Evolutionary conservation across 805 yeast genomes (phyloP).

Genomic region (Yamadazyma akitaensis): DNA sequence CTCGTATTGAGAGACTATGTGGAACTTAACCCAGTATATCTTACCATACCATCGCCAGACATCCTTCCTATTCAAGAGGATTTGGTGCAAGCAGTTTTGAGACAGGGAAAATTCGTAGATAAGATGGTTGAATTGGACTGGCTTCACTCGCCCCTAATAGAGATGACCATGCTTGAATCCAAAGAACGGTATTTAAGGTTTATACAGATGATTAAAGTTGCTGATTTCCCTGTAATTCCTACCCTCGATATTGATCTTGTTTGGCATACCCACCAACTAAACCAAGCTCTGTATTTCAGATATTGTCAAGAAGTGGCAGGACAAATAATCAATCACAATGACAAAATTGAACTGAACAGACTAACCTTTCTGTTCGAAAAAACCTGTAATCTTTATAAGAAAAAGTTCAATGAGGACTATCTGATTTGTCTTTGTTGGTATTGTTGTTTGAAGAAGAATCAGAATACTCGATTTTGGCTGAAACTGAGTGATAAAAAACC

Average conservation of each 20-base stretch:
- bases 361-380: conserved; percentile 16
- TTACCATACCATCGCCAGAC: background rate
- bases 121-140: conserved; percentile 21
- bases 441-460: background rate
- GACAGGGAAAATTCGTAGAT: conserved; percentile 23
- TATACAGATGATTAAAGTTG: conserved; percentile 7
- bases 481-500: background rate
- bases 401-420: conserved; percentile 14
- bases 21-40: conserved; percentile 8
- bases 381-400: conserved; percentile 17
- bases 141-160: conserved; percentile 16
- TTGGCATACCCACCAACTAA: conserved; percentile 27
- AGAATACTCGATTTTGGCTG: background rate
- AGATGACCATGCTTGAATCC: conserved; percentile 14
- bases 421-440: conserved; percentile 18
- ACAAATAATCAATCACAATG: conserved; percentile 17
- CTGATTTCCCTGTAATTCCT: conserved; percentile 16
- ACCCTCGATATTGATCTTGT: conserved; percentile 26
- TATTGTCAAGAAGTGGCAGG: conserved; percentile 7
- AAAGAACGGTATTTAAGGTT: conserved; percentile 18
- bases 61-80: conserved; percentile 16
- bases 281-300: conserved; percentile 14
- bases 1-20: conserved; percentile 7
- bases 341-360: conserved; percentile 20
- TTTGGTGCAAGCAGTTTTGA: conserved; percentile 23